Evolutionary conservation across 371 early-diverging fungal genomes (phyloP), one percentile per base, ranked within the genome.

Genomic region (Apophysomyces variabilis): DNA sequence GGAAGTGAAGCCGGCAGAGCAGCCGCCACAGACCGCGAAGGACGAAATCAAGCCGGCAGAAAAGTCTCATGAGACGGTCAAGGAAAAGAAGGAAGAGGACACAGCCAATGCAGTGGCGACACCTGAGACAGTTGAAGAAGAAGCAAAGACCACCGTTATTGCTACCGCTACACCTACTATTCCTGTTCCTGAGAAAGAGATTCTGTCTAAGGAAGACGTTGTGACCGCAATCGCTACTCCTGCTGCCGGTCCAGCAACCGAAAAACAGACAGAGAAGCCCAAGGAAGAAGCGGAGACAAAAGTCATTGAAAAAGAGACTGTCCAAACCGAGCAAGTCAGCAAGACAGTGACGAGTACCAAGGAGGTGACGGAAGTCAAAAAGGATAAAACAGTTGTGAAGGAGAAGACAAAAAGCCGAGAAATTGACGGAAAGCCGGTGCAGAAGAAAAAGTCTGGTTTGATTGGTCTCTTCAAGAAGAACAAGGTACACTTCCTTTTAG

Each of bases 381-480:
- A 50, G 9, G 54, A 50, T 21, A 50, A 16, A 21, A 50, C 16
- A 21, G 11, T 26, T 21, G 21, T 26, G 7, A 50, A 50, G 35
- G 54, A 50, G 7, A 21, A n/a, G n/a, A 50, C 54, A 1, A 50
- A 50, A 26, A 50, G 21, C 21, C 16, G 54, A 50, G 54, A 50
- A 38, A 32, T 43, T n/a, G 18, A 47, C 12, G 38, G 18, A 11
- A 66, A 60, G 54, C 16, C 66, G 26, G 12, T 61, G 7, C n/a
- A 38, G 16, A 61, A 61, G 61, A 60, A 45, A 32, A 61, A 61
- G 36, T 66, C 66, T n/a, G 61, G 56, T 38, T 11, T 66, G 26
- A 61, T 66, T 32, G 58, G 57, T 1, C 16, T 66, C 39, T 66
- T 66, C 66, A 66, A 66, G 36, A 66, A 66, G 58, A 61, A 61